Evolutionary conservation across 768 basidiomycete genomes (phyloP).

Genomic region (Tricholoma saponaceum): DNA sequence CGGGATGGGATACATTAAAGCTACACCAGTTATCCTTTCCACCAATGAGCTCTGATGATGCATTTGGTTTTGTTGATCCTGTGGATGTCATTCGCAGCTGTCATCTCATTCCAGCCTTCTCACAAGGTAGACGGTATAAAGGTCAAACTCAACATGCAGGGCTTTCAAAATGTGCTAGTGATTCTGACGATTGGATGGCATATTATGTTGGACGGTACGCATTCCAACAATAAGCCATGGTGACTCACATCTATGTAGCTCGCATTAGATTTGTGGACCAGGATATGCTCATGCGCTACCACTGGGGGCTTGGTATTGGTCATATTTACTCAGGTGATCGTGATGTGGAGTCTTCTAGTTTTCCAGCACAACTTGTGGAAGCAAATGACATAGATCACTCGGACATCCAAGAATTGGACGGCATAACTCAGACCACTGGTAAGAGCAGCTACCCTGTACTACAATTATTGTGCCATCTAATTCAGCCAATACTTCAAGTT

Average conservation of each 20-base stretch:
- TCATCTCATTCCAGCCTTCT: slow-evolving; percentile 12
- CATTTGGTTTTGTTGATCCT: slow-evolving; percentile 48
- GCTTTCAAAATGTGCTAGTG: not conserved
- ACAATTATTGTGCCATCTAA: too few relatives aligned
- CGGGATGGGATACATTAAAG: not conserved
- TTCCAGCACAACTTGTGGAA: too few relatives aligned
- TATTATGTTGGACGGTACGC: slow-evolving; percentile 3
- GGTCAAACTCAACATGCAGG: slow-evolving; percentile 1
- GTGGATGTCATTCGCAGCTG: slow-evolving; percentile 26
- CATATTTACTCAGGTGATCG: not conserved
- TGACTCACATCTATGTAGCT: not conserved
- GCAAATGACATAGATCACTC: too few relatives aligned
- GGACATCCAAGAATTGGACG: too few relatives aligned
- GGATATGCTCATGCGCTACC: slow-evolving; percentile 3
- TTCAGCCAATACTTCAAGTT: too few relatives aligned
- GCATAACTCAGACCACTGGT: too few relatives aligned
- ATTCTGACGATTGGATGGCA: not conserved
- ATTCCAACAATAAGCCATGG: not conserved
- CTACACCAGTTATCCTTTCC: slow-evolving; percentile 31
- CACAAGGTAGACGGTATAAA: not conserved
- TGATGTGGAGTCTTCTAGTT: too few relatives aligned
- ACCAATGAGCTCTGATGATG: slow-evolving; percentile 10
- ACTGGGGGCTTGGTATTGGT: slow-evolving; percentile 1
- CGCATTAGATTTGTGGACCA: not conserved
- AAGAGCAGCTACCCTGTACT: too few relatives aligned